A percentile compares a stretch with the other conserved stretches of the same genome.
phyloP scores from a whole-genome alignment of 495 filamentous ascomycete species.

The Amorphotheca resinae region DNA sequence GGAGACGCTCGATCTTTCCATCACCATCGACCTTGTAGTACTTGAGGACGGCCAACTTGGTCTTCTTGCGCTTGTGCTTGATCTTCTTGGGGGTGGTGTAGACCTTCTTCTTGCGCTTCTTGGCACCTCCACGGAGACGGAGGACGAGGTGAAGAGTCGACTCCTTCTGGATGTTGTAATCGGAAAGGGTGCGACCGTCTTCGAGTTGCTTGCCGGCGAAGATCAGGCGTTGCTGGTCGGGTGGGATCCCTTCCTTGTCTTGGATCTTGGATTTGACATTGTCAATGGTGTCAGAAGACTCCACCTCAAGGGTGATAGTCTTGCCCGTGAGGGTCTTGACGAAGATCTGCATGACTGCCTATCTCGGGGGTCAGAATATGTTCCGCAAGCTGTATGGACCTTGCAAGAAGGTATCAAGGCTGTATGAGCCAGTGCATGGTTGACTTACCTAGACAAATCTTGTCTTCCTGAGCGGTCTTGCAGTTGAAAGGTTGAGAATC shows the following conservation, averaged over 20 bases:
- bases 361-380: background rate
- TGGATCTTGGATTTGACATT: constrained; percentile 92
- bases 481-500: too few species aligned
- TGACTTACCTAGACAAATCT: constrained; percentile 45
- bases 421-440: too few species aligned
- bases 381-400: too few species aligned
- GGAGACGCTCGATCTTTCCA: constrained; percentile 98
- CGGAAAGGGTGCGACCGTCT: constrained; percentile 95
- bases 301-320: constrained; percentile 99
- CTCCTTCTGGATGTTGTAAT: constrained; percentile 99
- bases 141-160: constrained; percentile 97
- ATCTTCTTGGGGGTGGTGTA: constrained; percentile 99
- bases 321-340: constrained; percentile 99
- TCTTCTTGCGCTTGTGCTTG: constrained; percentile 99
- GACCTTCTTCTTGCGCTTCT: constrained; percentile 99
- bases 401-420: too few species aligned
- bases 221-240: constrained; percentile 99
- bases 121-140: constrained; percentile 88
- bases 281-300: constrained; percentile 98
- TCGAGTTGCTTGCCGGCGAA: constrained; percentile 99
- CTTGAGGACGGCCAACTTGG: constrained; percentile 98
- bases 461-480: constrained; percentile 42
- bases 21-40: constrained; percentile 99
- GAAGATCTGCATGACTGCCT: constrained; percentile 96
- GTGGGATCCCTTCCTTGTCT: constrained; percentile 99